These are phyloP conservation scores for Penicillium paxilli DNA, from an alignment of 495 filamentous ascomycete genomes.

Conservation along the genomic window DNA sequence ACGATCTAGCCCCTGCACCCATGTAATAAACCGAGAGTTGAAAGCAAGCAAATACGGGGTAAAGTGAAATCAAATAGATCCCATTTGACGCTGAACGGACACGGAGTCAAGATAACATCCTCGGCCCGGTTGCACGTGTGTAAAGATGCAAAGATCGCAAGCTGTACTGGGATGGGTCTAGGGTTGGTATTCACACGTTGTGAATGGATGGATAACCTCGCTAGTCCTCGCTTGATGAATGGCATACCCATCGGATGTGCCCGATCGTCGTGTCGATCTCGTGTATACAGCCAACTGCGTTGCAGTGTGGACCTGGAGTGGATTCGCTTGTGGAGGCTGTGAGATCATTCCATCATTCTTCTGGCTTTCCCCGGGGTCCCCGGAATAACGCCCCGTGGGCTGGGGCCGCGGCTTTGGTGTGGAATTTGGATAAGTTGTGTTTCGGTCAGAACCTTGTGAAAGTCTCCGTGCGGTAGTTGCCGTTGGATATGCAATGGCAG, in stretches of 20 bases:
- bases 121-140: constrained; percentile 20
- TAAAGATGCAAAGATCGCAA: constrained; percentile 23
- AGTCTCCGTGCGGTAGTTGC: background rate
- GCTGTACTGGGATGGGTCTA: constrained; percentile 26
- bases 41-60: background rate
- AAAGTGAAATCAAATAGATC: background rate
- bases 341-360: constrained; percentile 3
- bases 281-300: background rate
- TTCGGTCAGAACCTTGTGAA: background rate
- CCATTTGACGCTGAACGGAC: background rate
- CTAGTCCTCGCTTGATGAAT: background rate
- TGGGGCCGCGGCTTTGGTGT: background rate
- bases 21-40: background rate
- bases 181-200: background rate
- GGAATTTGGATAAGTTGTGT: background rate
- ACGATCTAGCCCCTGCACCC: background rate
- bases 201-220: background rate
- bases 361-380: background rate
- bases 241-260: background rate
- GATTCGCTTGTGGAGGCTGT: no score
- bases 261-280: background rate
- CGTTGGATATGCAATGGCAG: no score
- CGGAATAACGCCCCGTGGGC: constrained; percentile 1
- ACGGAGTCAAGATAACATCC: no score
- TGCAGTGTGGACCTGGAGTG: background rate